Evolutionary conservation across 2,329 filamentous ascomycete genomes (phyloP), one percentile per base, ranked within the genome.

Genomic region (Aspergillus nomiae): DNA sequence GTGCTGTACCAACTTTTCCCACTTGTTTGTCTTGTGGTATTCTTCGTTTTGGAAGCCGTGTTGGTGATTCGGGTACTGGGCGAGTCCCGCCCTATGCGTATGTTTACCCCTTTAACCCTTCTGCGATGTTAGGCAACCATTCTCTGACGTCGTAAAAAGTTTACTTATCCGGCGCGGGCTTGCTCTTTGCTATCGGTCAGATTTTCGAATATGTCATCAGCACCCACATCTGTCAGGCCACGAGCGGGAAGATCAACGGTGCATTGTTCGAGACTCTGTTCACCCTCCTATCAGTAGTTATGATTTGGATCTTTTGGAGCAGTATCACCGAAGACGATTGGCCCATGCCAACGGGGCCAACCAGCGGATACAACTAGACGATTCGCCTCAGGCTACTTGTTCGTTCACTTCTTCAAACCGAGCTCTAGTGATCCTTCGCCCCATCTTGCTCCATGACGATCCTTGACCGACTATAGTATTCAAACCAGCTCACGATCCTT

Each of bases 321-420:
- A 97, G 93, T 81, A 99, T 99, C 72, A 99, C 95, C 19, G 95
- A 99, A 80, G 95, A 99, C 73, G 94, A 97, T 82, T 99, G 95
- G 95, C 92, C 94, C 2, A 83, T 86, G 77, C 82, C 84, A 21
- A 64, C 72, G 51, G 21, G 58, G 55, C 46, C 38, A 41, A 3
- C 66, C 48, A 62, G 67, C 12, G 75, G 70, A 54, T 79, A 77
- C 69, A 76, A 71, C 61, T 68, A 38, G 34, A 24, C 12, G n/a
- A 21, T 54, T 16, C 32, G n/a, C 19, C 32, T 28, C 26, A 28
- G 26, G 26, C 26, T 38, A 4, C 32, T 34, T 26, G 10, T 14
- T 38, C 16, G 8, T 36, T 55, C 21, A 26, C 34, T 16, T 28
- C 21, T 2, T 26, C 12, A 55, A 58, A 58, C 24, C 56, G 7